Evolutionary conservation across 2,329 filamentous ascomycete species (phyloP).

Genomic region (Arthroderma sp.): DNA sequence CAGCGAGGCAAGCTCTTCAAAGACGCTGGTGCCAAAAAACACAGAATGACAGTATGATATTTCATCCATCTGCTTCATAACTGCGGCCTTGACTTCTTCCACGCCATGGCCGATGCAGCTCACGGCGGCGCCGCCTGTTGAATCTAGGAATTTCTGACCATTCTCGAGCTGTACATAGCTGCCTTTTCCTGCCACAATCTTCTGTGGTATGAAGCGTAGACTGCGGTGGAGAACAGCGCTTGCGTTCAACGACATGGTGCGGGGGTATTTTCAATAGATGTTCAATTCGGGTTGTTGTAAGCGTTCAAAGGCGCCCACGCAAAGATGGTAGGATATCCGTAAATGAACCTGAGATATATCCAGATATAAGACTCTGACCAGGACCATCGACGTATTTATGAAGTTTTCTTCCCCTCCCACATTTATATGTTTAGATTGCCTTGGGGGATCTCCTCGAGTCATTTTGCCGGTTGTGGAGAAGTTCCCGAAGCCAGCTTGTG

Average conservation of each 20-base stretch:
- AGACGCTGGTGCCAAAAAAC: conserved; percentile 43
- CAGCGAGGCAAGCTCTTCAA: conserved; percentile 40
- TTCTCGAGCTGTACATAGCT: conserved; percentile 40
- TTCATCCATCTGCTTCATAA: conserved; percentile 45
- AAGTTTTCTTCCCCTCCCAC: too few relatives aligned
- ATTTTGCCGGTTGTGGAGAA: too few relatives aligned
- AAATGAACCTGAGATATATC: too few relatives aligned
- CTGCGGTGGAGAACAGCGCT: conserved; percentile 40
- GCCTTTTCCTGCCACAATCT: conserved; percentile 37
- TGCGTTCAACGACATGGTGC: conserved; percentile 1
- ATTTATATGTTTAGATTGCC: too few relatives aligned
- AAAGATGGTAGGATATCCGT: too few relatives aligned
- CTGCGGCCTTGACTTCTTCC: conserved; percentile 45
- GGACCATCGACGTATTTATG: too few relatives aligned
- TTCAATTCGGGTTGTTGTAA: too few relatives aligned
- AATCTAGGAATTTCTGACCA: conserved; percentile 54
- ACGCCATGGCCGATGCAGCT: conserved; percentile 57
- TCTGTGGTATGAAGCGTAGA: conserved; percentile 34
- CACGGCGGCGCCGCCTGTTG: conserved; percentile 60
- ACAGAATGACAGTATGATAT: conserved; percentile 47
- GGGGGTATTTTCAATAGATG: neutral
- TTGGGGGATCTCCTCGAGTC: too few relatives aligned
- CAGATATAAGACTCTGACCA: too few relatives aligned
- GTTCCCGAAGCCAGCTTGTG: too few relatives aligned
- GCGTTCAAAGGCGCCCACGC: too few relatives aligned